Base-by-base conservation (phyloP, 495 filamentous ascomycete genomes). In the Lichina pygmaea region DNA sequence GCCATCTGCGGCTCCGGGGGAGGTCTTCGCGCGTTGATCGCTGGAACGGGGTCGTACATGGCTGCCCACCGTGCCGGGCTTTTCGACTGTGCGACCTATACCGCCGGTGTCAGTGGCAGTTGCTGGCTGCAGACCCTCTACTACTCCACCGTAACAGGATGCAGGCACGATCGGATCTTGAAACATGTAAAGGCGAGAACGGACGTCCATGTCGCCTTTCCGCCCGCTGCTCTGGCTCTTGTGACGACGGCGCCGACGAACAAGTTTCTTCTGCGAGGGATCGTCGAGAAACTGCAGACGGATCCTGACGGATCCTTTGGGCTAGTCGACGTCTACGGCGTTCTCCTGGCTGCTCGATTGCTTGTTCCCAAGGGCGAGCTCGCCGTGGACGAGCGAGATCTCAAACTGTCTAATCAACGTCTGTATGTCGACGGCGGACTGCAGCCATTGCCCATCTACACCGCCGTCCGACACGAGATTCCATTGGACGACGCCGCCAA, bases 401-500 rank as follows among this genome's bases (percentile, higher is more conserved):
- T 94, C 46, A 95, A 93, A 54, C 57, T 97, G 24, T 93, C 86
- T 0, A 81, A 75, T 47, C 89, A 95, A 54, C 64, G 68, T 45
- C 62, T 63, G 38, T 85, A 77, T 48, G 61, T 91, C 8, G 63
- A 72, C 38, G 64, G 73, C 54, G 89, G 89, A 7, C 68, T 75
- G 34, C 71, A 89, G 50, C 89, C 89, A 10, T 58, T 97, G 48
- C 89, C 89, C 2, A 92, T 97, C 36, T 97, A 94, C 51, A 85
- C 85, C 3, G 83, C 84, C 1, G 86, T 97, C 3, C 73, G 89
- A 11, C 89, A 97, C 55, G 86, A 97, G 56, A 93, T 95, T n/a
- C 89, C 89, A 0, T 58, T 77, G 10, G 56, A 70, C 34, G 58
- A 64, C 13, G 51, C 60, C 0, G 50, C 17, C 15, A 60, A 53